Evolutionary conservation across 2,329 filamentous ascomycete species (phyloP).

Genomic region (Cladophialophora chaetospira): DNA sequence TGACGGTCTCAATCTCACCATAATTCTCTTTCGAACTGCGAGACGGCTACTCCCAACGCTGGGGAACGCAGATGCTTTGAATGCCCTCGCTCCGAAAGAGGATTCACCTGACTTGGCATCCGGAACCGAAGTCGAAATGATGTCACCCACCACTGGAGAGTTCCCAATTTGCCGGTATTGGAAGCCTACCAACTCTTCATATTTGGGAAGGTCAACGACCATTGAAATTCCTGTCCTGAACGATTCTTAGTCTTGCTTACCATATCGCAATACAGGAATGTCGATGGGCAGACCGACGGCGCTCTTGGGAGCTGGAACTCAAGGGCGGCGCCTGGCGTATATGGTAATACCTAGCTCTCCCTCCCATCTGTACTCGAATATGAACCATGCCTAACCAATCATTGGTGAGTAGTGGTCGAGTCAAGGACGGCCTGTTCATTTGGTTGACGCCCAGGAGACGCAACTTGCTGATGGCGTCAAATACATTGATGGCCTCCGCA

Average conservation of each 20-base stretch:
- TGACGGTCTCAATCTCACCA: too few species aligned
- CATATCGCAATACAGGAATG: background rate
- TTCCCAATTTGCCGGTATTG: too few species aligned
- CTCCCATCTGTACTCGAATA: background rate
- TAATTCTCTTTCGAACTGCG: background rate
- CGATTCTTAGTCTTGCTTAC: too few species aligned
- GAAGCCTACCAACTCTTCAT: too few species aligned
- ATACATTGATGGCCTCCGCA: conserved; percentile 37
- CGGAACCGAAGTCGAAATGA: too few species aligned
- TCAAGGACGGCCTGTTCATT: conserved; percentile 37
- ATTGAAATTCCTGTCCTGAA: conserved; percentile 43
- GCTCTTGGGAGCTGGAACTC: conserved; percentile 41
- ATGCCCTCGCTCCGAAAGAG: too few species aligned
- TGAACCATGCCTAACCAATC: background rate
- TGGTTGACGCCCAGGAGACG: conserved; percentile 37
- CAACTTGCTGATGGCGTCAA: conserved; percentile 36
- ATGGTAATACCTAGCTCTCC: conserved; percentile 36
- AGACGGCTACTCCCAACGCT: too few species aligned
- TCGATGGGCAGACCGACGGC: conserved; percentile 23
- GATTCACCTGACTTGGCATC: too few species aligned
- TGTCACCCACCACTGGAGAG: too few species aligned
- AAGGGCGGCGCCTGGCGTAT: conserved; percentile 41
- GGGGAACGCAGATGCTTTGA: too few species aligned
- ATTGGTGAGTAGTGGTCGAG: conserved; percentile 39
- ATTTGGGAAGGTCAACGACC: too few species aligned